Evolutionary conservation across 2,329 filamentous ascomycete species (phyloP), one percentile per base, ranked within the genome.

Genomic region (Chalara sp.): DNA sequence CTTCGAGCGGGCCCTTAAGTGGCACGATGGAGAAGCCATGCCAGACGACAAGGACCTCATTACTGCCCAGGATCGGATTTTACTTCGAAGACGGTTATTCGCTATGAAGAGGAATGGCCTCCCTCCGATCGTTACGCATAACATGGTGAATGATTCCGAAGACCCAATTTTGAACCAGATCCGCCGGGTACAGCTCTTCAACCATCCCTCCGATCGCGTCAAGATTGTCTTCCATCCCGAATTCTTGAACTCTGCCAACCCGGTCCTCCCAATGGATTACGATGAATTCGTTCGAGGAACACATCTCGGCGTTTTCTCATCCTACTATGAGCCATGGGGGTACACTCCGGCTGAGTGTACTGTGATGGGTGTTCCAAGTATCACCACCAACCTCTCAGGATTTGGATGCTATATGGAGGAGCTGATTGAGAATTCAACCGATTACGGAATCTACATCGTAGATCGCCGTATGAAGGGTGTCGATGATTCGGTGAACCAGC

Each of bases 331-430:
- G 73, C 93, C 93, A 6, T 99, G 93, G 93, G 93, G 93, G 44
- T 99, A 99, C 71, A 99, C 93, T 2, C 93, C 92, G 0, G 92
- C 93, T 48, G 93, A 97, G 70, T 99, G 93, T 70, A 97, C 93
- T 0, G 93, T 97, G 56, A 97, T 97, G 93, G 93, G 93, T 62
- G 91, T 99, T 40, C 93, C 93, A 42, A 96, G 89, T 70, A 96
- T 99, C 71, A 97, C 93, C 8, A 97, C 92, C 31, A 99, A 99
- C 70, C 75, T 99, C 43, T 97, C 93, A 6, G 93, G 93, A 21
- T 99, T 99, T 64, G 93, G 93, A 46, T 97, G 93, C 72, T 97
- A 99, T 70, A 99, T 99, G 93, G 93, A 99, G 70, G 93, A 97
- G 71, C 74, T 97, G 60, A 97, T 99, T 59, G 92, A 97, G 72